phyloP scores from a whole-genome alignment of 306 rosid species.

The Abrus precatorius region DNA sequence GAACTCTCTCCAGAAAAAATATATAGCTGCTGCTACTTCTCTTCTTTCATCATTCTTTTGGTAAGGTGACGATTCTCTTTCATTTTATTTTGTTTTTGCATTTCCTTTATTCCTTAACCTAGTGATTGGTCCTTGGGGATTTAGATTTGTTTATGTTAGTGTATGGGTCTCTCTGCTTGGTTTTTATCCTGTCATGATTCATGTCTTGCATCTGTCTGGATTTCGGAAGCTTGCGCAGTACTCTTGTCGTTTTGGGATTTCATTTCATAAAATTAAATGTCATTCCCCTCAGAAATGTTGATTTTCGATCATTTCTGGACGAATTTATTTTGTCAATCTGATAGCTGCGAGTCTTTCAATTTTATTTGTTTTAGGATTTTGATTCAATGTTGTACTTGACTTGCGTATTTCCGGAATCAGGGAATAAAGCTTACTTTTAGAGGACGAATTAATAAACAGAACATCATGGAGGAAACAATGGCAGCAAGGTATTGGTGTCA shows the following conservation, averaged over 20 bases:
- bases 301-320: not conserved
- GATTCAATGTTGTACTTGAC: constrained; percentile 26
- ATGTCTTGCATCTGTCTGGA: not conserved
- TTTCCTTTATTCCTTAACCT: not conserved
- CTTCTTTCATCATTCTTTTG: constrained; percentile 9
- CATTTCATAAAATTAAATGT: not conserved
- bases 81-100: not conserved
- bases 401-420: constrained; percentile 39
- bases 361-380: constrained; percentile 7
- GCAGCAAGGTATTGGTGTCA: constrained; percentile 81
- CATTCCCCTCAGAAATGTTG: not conserved
- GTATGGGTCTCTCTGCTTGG: not conserved
- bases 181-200: not conserved
- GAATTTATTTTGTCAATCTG: not conserved
- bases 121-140: constrained; percentile 25
- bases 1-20: not conserved
- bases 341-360: not conserved
- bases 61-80: constrained; percentile 27
- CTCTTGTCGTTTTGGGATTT: not conserved
- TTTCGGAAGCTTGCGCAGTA: not conserved
- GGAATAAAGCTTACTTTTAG: constrained; percentile 15
- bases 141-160: constrained; percentile 18
- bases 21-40: constrained; percentile 5
- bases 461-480: constrained; percentile 65
- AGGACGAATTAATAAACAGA: not conserved